Conservation (phyloP, 2,329 filamentous ascomycete genomes). For the Aspergillus sojae region DNA sequence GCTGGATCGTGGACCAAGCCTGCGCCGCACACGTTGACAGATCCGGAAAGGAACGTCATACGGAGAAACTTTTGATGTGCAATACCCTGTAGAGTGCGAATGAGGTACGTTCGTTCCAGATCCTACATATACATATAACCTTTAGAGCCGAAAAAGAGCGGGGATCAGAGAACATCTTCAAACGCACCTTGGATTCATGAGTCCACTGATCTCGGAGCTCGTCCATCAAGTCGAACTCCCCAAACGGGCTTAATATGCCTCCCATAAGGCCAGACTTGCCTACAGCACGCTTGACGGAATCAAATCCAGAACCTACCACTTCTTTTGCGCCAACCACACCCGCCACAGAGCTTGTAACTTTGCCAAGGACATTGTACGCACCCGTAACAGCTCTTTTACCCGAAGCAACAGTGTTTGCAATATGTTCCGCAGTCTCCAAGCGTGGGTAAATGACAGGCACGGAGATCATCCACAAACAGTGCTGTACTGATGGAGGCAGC, state of each 20-base stretch:
- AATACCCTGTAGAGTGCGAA: slow-evolving; percentile 93
- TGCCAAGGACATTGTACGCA: slow-evolving; percentile 93
- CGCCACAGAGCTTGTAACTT: slow-evolving; percentile 91
- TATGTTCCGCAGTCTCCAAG: slow-evolving; percentile 85
- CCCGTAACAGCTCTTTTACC: slow-evolving; percentile 97
- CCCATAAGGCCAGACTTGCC: slow-evolving; percentile 96
- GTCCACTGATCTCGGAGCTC: slow-evolving; percentile 98
- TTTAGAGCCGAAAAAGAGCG: not conserved
- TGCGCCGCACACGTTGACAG: slow-evolving; percentile 85
- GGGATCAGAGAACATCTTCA: not conserved
- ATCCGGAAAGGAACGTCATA: slow-evolving; percentile 95
- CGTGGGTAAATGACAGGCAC: slow-evolving; percentile 90
- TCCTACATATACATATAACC: slow-evolving; percentile 55
- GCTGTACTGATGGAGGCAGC: slow-evolving; percentile 88
- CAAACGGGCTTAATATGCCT: slow-evolving; percentile 91
- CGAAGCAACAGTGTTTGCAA: slow-evolving; percentile 87
- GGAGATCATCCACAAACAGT: slow-evolving; percentile 94
- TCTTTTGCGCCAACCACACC: slow-evolving; percentile 95
- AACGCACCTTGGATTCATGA: slow-evolving; percentile 79
- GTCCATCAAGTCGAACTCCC: slow-evolving; percentile 91
- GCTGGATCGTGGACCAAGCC: slow-evolving; percentile 92
- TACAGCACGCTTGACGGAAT: slow-evolving; percentile 92
- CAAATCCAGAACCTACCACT: slow-evolving; percentile 89
- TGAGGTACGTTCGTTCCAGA: slow-evolving; percentile 92
- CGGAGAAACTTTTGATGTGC: slow-evolving; percentile 91